A percentile compares a stretch with the other conserved stretches of the same genome.
These are phyloP conservation scores for Dendrobium nobile DNA, from an alignment of 106 monocot species.

Conservation along the genomic window DNA sequence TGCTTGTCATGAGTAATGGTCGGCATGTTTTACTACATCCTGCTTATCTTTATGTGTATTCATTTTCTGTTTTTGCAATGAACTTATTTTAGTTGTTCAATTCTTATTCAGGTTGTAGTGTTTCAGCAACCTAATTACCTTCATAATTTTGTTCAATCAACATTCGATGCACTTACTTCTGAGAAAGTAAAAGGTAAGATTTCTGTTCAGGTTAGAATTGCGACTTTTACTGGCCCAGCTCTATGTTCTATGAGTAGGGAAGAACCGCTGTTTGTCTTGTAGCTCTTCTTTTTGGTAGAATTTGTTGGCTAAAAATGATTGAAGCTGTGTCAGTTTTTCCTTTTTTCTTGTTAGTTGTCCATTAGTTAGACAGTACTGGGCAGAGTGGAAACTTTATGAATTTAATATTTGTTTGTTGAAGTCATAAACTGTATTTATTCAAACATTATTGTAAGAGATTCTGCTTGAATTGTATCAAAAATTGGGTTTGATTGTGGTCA, in stretches of 20 bases:
- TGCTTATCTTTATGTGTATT: background rate
- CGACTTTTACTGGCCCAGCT: background rate
- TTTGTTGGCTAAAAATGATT: background rate
- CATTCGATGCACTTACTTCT: slow-evolving; percentile 57
- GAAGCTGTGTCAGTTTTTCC: background rate
- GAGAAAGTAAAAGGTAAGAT: slow-evolving; percentile 64
- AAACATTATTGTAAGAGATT: background rate
- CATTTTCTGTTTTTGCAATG: slow-evolving; percentile 2
- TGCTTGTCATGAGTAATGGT: background rate
- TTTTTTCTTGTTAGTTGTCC: background rate
- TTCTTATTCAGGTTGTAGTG: slow-evolving; percentile 50
- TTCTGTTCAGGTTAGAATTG: background rate
- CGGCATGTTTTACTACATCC: background rate
- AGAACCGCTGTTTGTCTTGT: background rate
- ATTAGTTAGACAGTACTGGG: background rate
- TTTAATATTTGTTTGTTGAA: background rate
- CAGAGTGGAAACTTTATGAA: background rate
- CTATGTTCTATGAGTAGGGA: background rate
- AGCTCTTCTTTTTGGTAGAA: background rate
- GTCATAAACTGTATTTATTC: background rate
- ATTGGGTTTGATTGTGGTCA: background rate
- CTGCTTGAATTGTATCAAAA: background rate
- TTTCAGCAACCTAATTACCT: slow-evolving; percentile 65
- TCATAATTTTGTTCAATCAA: slow-evolving; percentile 78
- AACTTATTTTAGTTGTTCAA: background rate